A percentile compares a stretch with the other conserved stretches of the same genome.
phyloP scores from a whole-genome alignment of 108 stramenopile genomes.

The Phaeodactylum tricornutum region DNA sequence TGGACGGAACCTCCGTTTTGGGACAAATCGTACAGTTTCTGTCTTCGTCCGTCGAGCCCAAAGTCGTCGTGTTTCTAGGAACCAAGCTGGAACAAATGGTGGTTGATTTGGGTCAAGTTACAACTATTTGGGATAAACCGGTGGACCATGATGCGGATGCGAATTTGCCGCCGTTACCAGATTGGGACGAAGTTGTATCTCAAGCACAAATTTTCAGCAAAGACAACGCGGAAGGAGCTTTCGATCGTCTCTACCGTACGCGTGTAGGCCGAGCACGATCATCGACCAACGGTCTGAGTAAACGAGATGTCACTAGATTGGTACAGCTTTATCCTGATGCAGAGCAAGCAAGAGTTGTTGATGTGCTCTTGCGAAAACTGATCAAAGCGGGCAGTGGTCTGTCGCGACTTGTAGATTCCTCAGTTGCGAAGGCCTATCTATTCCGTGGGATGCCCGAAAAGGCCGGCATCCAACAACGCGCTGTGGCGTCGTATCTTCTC shows the following conservation, averaged over 20 bases:
- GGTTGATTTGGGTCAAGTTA: conserved; percentile 51
- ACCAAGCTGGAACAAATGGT: too few relatives aligned
- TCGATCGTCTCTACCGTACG: not conserved
- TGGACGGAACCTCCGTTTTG: too few relatives aligned
- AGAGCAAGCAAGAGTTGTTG: not conserved
- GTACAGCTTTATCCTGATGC: not conserved
- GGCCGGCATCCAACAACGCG: conserved; percentile 24
- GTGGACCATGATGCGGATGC: too few relatives aligned
- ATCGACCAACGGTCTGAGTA: conserved; percentile 1
- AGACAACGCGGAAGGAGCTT: too few relatives aligned
- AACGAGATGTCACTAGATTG: not conserved
- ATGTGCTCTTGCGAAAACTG: not conserved
- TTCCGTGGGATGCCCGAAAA: not conserved
- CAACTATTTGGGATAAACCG: conserved; percentile 59
- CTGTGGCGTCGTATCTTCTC: conserved; percentile 32
- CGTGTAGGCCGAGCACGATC: not conserved
- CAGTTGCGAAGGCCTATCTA: not conserved
- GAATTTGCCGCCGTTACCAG: too few relatives aligned
- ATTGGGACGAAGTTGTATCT: too few relatives aligned
- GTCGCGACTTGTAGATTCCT: not conserved
- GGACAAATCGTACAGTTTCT: too few relatives aligned
- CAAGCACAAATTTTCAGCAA: too few relatives aligned
- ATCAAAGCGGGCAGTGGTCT: conserved; percentile 1
- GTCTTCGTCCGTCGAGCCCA: too few relatives aligned
- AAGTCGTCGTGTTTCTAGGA: too few relatives aligned